Percentiles rank a stretch among this genome's conserved stretches.
Conservation (phyloP, 2,329 filamentous ascomycete genomes). For the Ceratocystis alfenasii region DNA sequence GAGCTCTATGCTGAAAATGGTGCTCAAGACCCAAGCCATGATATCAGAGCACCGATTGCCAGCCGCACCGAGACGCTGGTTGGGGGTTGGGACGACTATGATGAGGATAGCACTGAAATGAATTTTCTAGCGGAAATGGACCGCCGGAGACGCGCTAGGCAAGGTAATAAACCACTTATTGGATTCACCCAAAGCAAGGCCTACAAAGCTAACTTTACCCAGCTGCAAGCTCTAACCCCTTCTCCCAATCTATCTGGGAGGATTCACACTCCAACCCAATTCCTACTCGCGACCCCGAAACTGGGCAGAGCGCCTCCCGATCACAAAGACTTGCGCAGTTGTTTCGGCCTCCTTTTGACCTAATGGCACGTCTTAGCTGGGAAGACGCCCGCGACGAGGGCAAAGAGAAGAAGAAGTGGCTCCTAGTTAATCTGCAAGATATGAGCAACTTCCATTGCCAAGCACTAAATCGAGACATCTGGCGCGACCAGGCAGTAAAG, state of each 20-base stretch:
- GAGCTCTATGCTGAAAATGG: constrained; percentile 61
- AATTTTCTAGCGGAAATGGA: constrained; percentile 17
- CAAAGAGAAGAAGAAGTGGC: constrained; percentile 83
- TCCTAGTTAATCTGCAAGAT: constrained; percentile 91
- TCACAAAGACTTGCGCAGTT: constrained; percentile 75
- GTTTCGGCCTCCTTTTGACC: constrained; percentile 81
- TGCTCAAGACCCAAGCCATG: constrained; percentile 39
- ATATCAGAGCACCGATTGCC: constrained; percentile 78
- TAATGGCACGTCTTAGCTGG: constrained; percentile 72
- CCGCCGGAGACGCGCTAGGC: constrained; percentile 14
- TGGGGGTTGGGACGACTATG: constrained; percentile 32
- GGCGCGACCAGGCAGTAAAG: constrained; percentile 73
- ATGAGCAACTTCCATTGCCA: constrained; percentile 90
- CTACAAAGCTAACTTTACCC: neutral
- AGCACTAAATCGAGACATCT: constrained; percentile 83
- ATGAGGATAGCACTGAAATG: constrained; percentile 5
- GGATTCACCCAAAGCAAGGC: neutral
- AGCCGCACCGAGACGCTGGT: constrained; percentile 85
- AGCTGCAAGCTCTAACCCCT: constrained; percentile 28
- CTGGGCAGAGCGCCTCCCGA: constrained; percentile 39
- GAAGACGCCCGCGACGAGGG: constrained; percentile 74
- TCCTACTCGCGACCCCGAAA: constrained; percentile 18
- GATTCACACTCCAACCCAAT: constrained; percentile 23
- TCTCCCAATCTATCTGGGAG: constrained; percentile 33
- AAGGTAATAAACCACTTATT: constrained; percentile 11